Evolutionary conservation across 257 asterid species (phyloP), one percentile per base, ranked within the genome.

Genomic region (Petunia secreta): DNA sequence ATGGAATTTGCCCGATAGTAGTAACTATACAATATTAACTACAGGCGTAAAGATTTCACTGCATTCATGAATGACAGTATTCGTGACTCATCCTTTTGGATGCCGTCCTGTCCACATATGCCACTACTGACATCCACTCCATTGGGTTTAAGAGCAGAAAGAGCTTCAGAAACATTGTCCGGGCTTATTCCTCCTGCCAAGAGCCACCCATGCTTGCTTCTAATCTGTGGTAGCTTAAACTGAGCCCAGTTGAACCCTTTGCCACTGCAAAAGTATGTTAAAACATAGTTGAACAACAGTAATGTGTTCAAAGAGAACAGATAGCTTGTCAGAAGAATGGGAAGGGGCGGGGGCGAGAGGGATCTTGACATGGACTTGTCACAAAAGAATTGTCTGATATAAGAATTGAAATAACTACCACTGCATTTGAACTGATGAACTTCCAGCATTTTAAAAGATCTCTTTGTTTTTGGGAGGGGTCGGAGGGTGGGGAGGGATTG

Each of bases 41-140:
- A 87, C 64, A 85, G 87, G 41, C 46, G 81, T 59, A 90, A 87
- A 81, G 92, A 89, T 60, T 83, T 80, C 59, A 94, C 90, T 10
- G 91, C 88, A 40, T 87, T 80, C 93, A 96, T 94, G 84, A 96
- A 92, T 13, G 94, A 89, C 62, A 59, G 75, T 79, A 94, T 91
- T 81, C 89, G 90, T 1, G 75, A 81, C 83, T 85, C 81, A 82
- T 94, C 99, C 87, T 96, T 96, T 76, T 76, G 90, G 77, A 96
- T 86, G 50, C 97, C 98, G 79, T 91, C 96, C 14, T 89, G 85
- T 80, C 79, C 95, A 87, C 98, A 96, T 78, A 96, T 91, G 76
- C 98, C 99, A 73, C 98, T 94, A n/a, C 97, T 92, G 5, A 96
- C 97, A 82, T 96, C 98, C 83, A 96, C 84, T 59, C 98, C 98